Percentiles rank a stretch among this genome's conserved stretches.
Evolutionary conservation across 768 basidiomycete species (phyloP).

Genomic region (Suillus sp.): DNA sequence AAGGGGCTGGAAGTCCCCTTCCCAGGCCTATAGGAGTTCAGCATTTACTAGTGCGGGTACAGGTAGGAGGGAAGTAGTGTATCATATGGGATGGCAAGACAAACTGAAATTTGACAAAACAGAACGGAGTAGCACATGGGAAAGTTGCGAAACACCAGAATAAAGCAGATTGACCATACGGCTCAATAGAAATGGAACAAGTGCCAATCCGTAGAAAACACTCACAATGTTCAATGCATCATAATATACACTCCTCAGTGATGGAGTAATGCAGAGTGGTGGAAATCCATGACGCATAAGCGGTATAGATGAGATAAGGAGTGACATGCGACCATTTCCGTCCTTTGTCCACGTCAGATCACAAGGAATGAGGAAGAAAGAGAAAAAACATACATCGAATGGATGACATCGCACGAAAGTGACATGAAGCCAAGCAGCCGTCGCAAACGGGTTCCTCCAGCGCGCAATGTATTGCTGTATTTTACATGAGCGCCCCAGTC

Average conservation of each 20-base stretch:
- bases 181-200: neutral
- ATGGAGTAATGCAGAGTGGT: slow-evolving; percentile 32
- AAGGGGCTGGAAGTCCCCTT: slow-evolving; percentile 36
- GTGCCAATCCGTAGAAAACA: neutral
- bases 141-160: neutral
- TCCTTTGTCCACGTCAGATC: slow-evolving; percentile 23
- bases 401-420: slow-evolving; percentile 38
- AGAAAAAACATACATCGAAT: slow-evolving; percentile 32
- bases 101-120: neutral
- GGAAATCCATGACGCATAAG: slow-evolving; percentile 36
- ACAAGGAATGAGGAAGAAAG: neutral
- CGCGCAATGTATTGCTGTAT: slow-evolving; percentile 38
- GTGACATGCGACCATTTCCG: slow-evolving; percentile 39
- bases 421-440: slow-evolving; percentile 38
- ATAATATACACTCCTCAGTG: slow-evolving; percentile 28
- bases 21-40: slow-evolving; percentile 30
- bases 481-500: neutral
- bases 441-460: slow-evolving; percentile 41
- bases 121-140: neutral
- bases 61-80: neutral
- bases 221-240: slow-evolving; percentile 37
- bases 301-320: slow-evolving; percentile 37
- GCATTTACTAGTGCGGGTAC: too few species aligned
- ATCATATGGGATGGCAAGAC: neutral
- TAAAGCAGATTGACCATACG: neutral